phyloP scores from a whole-genome alignment of 371 early-diverging fungal genomes.

The Saksenaea oblongispora region DNA sequence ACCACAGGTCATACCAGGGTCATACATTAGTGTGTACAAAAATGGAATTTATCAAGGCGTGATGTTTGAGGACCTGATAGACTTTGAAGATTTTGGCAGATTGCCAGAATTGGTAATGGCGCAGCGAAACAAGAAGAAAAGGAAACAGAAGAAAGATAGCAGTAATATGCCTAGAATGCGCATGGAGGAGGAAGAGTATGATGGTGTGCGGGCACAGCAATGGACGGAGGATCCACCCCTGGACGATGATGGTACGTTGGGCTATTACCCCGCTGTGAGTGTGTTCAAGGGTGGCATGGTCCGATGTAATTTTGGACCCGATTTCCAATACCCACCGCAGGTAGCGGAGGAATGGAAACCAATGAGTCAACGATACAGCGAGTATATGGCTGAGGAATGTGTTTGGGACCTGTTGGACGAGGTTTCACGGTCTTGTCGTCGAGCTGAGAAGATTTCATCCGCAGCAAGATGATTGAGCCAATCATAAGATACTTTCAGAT shows the following conservation, averaged over 20 bases:
- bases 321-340: slow-evolving; percentile 62
- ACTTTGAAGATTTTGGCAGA: slow-evolving; percentile 53
- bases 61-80: slow-evolving; percentile 62
- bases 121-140: slow-evolving; percentile 37
- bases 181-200: slow-evolving; percentile 32
- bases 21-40: slow-evolving; percentile 66
- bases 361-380: slow-evolving; percentile 59
- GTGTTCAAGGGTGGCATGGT: slow-evolving; percentile 69
- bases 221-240: slow-evolving; percentile 56
- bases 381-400: slow-evolving; percentile 66
- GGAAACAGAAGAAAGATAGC: slow-evolving; percentile 34
- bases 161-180: slow-evolving; percentile 15
- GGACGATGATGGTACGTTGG: slow-evolving; percentile 69
- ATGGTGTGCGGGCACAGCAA: slow-evolving; percentile 32
- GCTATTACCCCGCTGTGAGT: slow-evolving; percentile 71
- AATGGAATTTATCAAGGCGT: slow-evolving; percentile 68
- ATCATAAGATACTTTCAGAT: background rate
- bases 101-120: slow-evolving; percentile 42
- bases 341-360: slow-evolving; percentile 62
- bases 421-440: slow-evolving; percentile 34
- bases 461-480: background rate
- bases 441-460: background rate
- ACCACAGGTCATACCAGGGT: slow-evolving; percentile 47
- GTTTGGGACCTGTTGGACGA: slow-evolving; percentile 71
- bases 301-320: slow-evolving; percentile 69